Conservation (phyloP, 1,139 yeast genomes). For the Lodderomyces parapsilosis region DNA sequence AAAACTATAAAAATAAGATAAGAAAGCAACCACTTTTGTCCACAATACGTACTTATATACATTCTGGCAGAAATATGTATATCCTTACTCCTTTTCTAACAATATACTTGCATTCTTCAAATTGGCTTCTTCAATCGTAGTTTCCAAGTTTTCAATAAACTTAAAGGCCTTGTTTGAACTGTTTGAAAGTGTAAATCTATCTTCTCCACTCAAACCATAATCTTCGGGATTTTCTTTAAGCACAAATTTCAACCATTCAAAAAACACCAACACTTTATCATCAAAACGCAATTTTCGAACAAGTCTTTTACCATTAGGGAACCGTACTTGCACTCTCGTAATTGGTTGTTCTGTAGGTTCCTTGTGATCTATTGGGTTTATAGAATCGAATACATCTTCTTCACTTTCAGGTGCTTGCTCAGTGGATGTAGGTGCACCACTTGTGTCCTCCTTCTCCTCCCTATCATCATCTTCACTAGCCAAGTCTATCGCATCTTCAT, state of each 20-base stretch:
- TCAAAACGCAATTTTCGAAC: constrained; percentile 66
- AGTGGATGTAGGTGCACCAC: constrained; percentile 4
- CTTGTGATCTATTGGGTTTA: constrained; percentile 47
- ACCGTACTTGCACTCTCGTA: constrained; percentile 82
- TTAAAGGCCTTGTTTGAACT: constrained; percentile 67
- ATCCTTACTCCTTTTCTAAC: constrained; percentile 50
- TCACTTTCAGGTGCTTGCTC: constrained; percentile 13
- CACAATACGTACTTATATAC: not conserved
- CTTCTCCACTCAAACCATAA: constrained; percentile 44
- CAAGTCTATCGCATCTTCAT: constrained; percentile 28
- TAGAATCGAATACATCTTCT: constrained; percentile 34
- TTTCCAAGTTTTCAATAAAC: constrained; percentile 56
- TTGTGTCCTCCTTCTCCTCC: constrained; percentile 4
- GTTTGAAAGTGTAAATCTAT: constrained; percentile 50
- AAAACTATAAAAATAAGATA: constrained; percentile 4
- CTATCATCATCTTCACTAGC: constrained; percentile 21
- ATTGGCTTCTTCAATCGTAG: constrained; percentile 71
- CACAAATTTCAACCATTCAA: constrained; percentile 54
- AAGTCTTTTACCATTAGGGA: constrained; percentile 81
- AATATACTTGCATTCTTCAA: constrained; percentile 79
- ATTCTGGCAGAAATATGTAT: not conserved
- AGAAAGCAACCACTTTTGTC: not conserved
- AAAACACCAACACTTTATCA: constrained; percentile 50
- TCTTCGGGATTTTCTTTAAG: constrained; percentile 48
- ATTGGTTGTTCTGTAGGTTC: constrained; percentile 59